These are phyloP conservation scores for Eryngium alpinum DNA, from an alignment of 140 eudicot species.

Conservation along the genomic window DNA sequence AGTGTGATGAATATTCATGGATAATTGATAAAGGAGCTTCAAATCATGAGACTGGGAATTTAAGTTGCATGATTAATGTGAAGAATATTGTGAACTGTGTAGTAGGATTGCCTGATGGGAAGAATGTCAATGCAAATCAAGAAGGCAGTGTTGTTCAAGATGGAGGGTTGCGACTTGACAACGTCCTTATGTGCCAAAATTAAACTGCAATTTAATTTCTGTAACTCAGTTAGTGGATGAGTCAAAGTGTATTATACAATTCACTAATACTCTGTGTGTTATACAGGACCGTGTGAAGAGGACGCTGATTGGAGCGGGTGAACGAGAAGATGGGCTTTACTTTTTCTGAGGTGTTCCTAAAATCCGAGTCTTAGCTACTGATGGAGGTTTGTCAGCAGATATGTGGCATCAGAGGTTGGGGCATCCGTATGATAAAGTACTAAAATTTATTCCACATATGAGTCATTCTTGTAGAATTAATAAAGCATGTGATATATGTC, in stretches of 20 bases:
- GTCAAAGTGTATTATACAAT: background rate
- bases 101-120: background rate
- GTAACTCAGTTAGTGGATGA: background rate
- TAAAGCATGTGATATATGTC: constrained; percentile 10
- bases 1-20: background rate
- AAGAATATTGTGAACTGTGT: background rate
- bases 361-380: background rate
- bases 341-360: background rate
- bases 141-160: background rate
- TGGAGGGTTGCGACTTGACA: background rate
- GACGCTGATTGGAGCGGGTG: constrained; percentile 16
- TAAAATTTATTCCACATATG: background rate
- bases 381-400: background rate
- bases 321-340: constrained; percentile 1
- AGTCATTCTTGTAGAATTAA: background rate
- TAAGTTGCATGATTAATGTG: background rate
- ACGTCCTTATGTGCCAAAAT: background rate
- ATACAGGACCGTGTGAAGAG: background rate
- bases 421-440: constrained; percentile 11
- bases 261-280: background rate
- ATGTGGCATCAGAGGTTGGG: constrained; percentile 19
- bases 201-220: background rate
- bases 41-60: background rate
- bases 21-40: background rate
- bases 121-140: background rate